phyloP scores from a whole-genome alignment of 1,139 yeast genomes.

The Kluyveromyces sp. region DNA sequence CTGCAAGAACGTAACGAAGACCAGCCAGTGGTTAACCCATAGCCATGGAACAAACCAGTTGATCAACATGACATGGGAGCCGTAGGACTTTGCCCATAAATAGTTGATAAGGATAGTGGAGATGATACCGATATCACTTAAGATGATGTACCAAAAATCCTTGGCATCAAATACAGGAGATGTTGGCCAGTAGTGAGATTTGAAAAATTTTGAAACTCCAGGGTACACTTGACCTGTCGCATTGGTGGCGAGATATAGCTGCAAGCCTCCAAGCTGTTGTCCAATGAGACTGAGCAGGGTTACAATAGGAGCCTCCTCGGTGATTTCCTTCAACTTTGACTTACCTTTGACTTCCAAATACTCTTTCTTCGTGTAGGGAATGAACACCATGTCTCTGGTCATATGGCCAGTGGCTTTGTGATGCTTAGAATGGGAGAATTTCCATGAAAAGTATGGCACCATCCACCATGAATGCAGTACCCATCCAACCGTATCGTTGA shows the following conservation, averaged over 20 bases:
- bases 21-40: constrained; percentile 86
- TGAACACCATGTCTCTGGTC: constrained; percentile 74
- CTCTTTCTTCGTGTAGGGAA: constrained; percentile 60
- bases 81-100: constrained; percentile 57
- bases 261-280: constrained; percentile 77
- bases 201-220: constrained; percentile 42
- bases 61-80: constrained; percentile 55
- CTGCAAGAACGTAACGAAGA: constrained; percentile 75
- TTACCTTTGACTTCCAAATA: constrained; percentile 31
- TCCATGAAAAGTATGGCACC: constrained; percentile 87
- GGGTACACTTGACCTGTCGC: constrained; percentile 71
- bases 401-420: constrained; percentile 85
- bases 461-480: constrained; percentile 66
- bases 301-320: constrained; percentile 69
- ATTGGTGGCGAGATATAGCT: constrained; percentile 55
- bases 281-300: constrained; percentile 48
- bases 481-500: constrained; percentile 80
- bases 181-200: constrained; percentile 63
- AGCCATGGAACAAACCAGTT: constrained; percentile 75
- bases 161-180: constrained; percentile 67
- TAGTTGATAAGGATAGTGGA: constrained; percentile 49
- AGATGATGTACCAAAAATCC: constrained; percentile 62
- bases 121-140: constrained; percentile 67
- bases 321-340: constrained; percentile 45
- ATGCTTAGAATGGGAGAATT: constrained; percentile 74